Evolutionary conservation across 106 monocot species (phyloP).

Genomic region (Narthecium ossifragum): DNA sequence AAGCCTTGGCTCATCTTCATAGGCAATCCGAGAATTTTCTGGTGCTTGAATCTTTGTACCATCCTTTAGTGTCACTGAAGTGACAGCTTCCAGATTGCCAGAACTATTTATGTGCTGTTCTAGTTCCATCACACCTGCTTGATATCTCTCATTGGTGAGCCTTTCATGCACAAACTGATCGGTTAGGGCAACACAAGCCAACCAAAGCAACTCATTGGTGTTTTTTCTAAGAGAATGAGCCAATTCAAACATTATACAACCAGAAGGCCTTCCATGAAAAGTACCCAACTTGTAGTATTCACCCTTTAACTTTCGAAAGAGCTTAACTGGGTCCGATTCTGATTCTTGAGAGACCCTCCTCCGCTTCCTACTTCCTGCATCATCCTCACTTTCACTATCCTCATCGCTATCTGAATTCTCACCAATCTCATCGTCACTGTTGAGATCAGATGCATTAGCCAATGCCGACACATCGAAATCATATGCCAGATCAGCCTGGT

Average conservation of each 20-base stretch:
- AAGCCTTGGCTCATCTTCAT: conserved; percentile 84
- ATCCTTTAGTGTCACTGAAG: conserved; percentile 75
- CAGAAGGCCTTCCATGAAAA: conserved; percentile 88
- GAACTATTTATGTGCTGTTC: conserved; percentile 85
- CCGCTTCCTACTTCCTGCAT: conserved; percentile 35
- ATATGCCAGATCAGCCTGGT: conserved; percentile 65
- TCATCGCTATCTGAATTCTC: conserved; percentile 28
- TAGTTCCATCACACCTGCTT: conserved; percentile 70
- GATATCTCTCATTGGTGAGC: conserved; percentile 82
- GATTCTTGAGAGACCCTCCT: conserved; percentile 38
- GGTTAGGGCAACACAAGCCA: conserved; percentile 83
- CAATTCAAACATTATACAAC: conserved; percentile 75
- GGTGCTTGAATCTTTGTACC: conserved; percentile 82
- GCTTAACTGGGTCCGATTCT: conserved; percentile 51
- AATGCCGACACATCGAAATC: conserved; percentile 69
- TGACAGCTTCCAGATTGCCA: conserved; percentile 52
- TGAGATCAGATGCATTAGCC: conserved; percentile 75
- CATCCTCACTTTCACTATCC: conserved; percentile 34
- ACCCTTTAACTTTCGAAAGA: conserved; percentile 65
- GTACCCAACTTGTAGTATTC: conserved; percentile 87
- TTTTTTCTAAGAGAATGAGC: conserved; percentile 79
- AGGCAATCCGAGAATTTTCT: conserved; percentile 67
- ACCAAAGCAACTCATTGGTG: conserved; percentile 79
- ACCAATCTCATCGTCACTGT: conserved; percentile 57
- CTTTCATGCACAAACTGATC: conserved; percentile 93